Conservation (phyloP, 169 alveolate genomes). For the Theileria orientalis region DNA sequence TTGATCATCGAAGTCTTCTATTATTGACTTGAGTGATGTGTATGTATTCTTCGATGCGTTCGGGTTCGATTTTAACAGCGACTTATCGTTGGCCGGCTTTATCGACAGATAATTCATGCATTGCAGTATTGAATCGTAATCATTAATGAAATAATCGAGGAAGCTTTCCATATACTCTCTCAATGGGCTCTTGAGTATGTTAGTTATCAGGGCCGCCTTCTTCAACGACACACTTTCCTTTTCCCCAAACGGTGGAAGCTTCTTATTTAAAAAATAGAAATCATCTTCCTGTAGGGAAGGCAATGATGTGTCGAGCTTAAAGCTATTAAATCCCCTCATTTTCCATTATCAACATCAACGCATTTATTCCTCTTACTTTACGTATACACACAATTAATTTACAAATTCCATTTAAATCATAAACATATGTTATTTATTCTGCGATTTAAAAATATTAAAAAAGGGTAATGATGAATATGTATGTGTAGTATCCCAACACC, state of each 20-base stretch:
- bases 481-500: slow-evolving; percentile 8
- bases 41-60: neutral
- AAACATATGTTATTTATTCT: neutral
- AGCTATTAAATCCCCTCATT: neutral
- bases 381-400: neutral
- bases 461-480: too few relatives aligned
- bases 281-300: neutral
- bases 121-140: slow-evolving; percentile 22
- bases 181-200: slow-evolving; percentile 31
- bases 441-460: neutral
- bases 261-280: neutral
- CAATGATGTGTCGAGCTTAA: neutral
- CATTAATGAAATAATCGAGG: slow-evolving; percentile 25
- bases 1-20: neutral
- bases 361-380: neutral
- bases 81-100: slow-evolving; percentile 24
- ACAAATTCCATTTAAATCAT: neutral
- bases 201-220: neutral
- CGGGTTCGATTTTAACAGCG: slow-evolving; percentile 19
- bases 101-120: slow-evolving; percentile 13
- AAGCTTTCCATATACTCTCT: slow-evolving; percentile 13
- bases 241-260: slow-evolving; percentile 34
- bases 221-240: slow-evolving; percentile 5
- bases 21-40: neutral
- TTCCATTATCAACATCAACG: neutral